A percentile compares a stretch with the other conserved stretches of the same genome.
phyloP scores from a whole-genome alignment of 805 yeast species.

The Teunomyces barrocoloradensis region DNA sequence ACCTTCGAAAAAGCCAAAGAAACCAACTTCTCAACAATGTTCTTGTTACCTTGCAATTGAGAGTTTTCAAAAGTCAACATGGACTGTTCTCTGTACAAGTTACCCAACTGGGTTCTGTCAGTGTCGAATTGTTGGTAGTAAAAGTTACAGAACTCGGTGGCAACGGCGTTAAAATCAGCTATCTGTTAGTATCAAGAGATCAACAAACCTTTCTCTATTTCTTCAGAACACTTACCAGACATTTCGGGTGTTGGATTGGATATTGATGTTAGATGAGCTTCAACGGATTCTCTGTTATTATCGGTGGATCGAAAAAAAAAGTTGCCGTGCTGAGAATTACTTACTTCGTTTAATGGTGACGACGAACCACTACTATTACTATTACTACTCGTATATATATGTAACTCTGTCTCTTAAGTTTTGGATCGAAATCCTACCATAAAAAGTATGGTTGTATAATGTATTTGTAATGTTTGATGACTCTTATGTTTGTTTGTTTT shows the following conservation, averaged over 20 bases:
- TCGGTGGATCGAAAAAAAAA: background rate
- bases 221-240: slow-evolving; percentile 26
- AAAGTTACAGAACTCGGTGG: slow-evolving; percentile 84
- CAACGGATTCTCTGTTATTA: slow-evolving; percentile 1
- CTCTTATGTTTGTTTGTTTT: background rate
- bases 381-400: too few relatives aligned
- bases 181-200: slow-evolving; percentile 3
- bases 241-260: slow-evolving; percentile 11
- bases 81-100: slow-evolving; percentile 92
- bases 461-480: background rate
- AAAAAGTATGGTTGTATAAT: background rate
- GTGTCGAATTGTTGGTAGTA: slow-evolving; percentile 94
- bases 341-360: background rate
- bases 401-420: too few relatives aligned
- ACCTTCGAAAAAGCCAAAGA: slow-evolving; percentile 91
- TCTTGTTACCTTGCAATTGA: slow-evolving; percentile 92
- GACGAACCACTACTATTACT: background rate
- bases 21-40: slow-evolving; percentile 86
- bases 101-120: slow-evolving; percentile 89
- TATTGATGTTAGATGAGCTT: background rate
- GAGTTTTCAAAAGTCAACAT: slow-evolving; percentile 96
- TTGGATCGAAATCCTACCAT: background rate
- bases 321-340: slow-evolving; percentile 4
- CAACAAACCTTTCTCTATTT: background rate
- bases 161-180: slow-evolving; percentile 48